These are phyloP conservation scores for Exsudoporus frostii DNA, from an alignment of 768 basidiomycete species.

Conservation along the genomic window DNA sequence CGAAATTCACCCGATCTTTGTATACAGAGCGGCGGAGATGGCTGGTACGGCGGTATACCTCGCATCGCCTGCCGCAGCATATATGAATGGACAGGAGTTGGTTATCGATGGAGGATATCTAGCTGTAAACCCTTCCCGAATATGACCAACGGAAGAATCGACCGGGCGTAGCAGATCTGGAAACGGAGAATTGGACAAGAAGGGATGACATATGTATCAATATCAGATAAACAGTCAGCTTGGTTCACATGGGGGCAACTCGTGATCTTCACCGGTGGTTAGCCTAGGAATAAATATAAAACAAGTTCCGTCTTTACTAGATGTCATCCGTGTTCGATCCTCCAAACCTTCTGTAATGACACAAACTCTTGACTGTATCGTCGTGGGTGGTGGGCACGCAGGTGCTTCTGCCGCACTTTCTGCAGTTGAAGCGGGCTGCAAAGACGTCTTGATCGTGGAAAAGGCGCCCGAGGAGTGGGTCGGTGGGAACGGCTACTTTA, in stretches of 20 bases:
- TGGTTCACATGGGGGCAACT: background rate
- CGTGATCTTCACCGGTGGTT: background rate
- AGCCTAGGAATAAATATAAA: background rate
- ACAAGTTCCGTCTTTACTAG: background rate
- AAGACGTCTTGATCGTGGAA: slow-evolving; percentile 60
- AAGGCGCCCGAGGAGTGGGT: slow-evolving; percentile 62
- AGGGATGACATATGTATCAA: background rate
- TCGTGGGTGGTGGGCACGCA: slow-evolving; percentile 66
- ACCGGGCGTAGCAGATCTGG: background rate
- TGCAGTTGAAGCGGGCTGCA: slow-evolving; percentile 57
- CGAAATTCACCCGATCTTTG: slow-evolving; percentile 2
- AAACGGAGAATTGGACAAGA: background rate
- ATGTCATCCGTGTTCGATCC: background rate
- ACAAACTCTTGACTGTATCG: slow-evolving; percentile 48
- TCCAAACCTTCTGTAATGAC: slow-evolving; percentile 7
- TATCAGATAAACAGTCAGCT: background rate
- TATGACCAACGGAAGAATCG: slow-evolving; percentile 21
- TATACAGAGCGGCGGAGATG: slow-evolving; percentile 61
- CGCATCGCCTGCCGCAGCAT: slow-evolving; percentile 67
- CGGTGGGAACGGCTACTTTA: slow-evolving; percentile 73
- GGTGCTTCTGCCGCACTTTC: slow-evolving; percentile 64
- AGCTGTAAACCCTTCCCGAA: slow-evolving; percentile 64
- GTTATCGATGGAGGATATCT: slow-evolving; percentile 73
- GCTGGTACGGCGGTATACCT: slow-evolving; percentile 77
- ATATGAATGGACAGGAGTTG: slow-evolving; percentile 77